Percentiles rank a stretch among this genome's conserved stretches.
These are phyloP conservation scores for Psilocybe sp. DNA, from an alignment of 768 basidiomycete genomes.

Conservation along the genomic window DNA sequence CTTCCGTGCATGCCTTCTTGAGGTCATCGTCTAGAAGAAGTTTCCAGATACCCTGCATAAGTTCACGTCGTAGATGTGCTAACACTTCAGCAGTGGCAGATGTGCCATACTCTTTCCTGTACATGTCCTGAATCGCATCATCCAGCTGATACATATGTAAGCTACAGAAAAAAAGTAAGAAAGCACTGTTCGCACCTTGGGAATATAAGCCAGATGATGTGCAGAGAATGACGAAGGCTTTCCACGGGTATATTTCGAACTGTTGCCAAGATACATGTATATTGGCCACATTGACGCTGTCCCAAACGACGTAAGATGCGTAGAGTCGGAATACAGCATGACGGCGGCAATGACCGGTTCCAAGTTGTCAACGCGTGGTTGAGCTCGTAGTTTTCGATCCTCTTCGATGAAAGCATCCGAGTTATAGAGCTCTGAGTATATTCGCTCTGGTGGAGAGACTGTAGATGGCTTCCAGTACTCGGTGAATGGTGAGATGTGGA, in stretches of 20 bases:
- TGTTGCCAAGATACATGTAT: slow-evolving; percentile 36
- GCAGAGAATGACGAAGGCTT: slow-evolving; percentile 25
- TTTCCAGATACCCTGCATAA: slow-evolving; percentile 15
- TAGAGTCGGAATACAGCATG: background rate
- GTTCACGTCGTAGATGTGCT: slow-evolving; percentile 14
- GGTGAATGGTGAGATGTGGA: slow-evolving; percentile 23
- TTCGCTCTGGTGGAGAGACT: slow-evolving; percentile 8
- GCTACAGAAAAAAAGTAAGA: background rate
- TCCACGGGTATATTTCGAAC: slow-evolving; percentile 35
- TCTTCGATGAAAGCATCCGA: slow-evolving; percentile 16
- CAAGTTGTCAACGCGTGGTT: slow-evolving; percentile 4
- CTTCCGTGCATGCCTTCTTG: slow-evolving; percentile 17
- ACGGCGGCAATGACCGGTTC: slow-evolving; percentile 4
- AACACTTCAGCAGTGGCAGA: slow-evolving; percentile 6
- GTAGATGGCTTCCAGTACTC: slow-evolving; percentile 21
- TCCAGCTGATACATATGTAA: slow-evolving; percentile 15
- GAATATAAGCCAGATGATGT: slow-evolving; percentile 43
- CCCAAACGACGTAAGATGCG: slow-evolving; percentile 25
- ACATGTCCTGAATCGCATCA: slow-evolving; percentile 17
- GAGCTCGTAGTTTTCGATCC: slow-evolving; percentile 9
- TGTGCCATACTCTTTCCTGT: slow-evolving; percentile 7
- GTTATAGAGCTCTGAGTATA: slow-evolving; percentile 19
- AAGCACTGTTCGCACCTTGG: slow-evolving; percentile 14
- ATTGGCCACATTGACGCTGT: slow-evolving; percentile 36
- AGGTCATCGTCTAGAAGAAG: slow-evolving; percentile 15